Percentiles rank a stretch among this genome's conserved stretches.
These are phyloP conservation scores for Fusarium pseudograminearum DNA, from an alignment of 2,329 filamentous ascomycete species.

Conservation along the genomic window DNA sequence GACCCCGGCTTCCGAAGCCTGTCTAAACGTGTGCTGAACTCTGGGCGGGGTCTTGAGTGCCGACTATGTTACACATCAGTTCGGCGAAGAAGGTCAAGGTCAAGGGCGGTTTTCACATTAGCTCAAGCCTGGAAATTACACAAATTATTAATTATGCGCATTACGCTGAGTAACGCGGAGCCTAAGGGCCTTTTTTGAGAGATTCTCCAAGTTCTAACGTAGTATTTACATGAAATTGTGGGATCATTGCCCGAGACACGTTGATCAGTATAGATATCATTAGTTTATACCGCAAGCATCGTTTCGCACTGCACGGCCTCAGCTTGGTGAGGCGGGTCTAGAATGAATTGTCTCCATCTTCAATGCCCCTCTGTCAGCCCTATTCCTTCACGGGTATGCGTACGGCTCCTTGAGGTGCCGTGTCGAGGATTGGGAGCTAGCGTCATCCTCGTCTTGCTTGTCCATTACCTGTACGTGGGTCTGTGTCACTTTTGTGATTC, in stretches of 20 bases:
- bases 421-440: slow-evolving; percentile 42
- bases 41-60: neutral
- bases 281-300: neutral
- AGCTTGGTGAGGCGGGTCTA: neutral
- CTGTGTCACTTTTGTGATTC: slow-evolving; percentile 44
- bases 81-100: slow-evolving; percentile 2
- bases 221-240: slow-evolving; percentile 2
- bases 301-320: neutral
- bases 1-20: neutral
- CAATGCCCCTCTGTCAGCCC: neutral
- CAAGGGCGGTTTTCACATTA: no score
- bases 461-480: slow-evolving; percentile 38
- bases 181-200: neutral
- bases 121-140: neutral
- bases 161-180: neutral
- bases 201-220: neutral
- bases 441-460: slow-evolving; percentile 38
- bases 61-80: neutral
- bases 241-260: neutral
- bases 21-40: no score
- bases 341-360: neutral
- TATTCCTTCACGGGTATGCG: slow-evolving; percentile 5
- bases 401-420: slow-evolving; percentile 32
- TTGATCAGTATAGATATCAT: neutral
- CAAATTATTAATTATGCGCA: slow-evolving; percentile 10